Evolutionary conservation across 768 basidiomycete genomes (phyloP), one percentile per base, ranked within the genome.

Genomic region (Serendipita indica): DNA sequence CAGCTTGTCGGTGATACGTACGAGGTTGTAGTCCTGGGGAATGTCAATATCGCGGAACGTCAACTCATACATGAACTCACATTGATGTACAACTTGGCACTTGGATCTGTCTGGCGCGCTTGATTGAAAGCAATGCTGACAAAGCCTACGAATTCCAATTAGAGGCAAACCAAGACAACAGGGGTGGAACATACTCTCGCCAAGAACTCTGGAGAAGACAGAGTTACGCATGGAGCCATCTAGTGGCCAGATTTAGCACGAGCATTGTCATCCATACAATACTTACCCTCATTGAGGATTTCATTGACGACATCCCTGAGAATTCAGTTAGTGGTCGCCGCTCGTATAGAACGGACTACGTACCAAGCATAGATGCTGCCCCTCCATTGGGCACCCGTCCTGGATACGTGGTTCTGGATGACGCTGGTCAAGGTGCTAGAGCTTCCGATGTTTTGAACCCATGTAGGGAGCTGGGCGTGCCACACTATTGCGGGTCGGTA

Each of bases 221-320:
- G 73, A 73, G 34, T 69, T 72, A 28, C 74, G 72, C 56, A 77
- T 63, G 57, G 69, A 70, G 43, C 77, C 77, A 37, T 37, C 35
- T 54, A 28, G n/a, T 25, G 27, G 41, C 27, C n/a, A 37, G 35
- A 37, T 10, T 37, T 10, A n/a, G n/a, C 10, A 37, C 10, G 35
- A 10, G 10, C n/a, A n/a, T 10, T 10, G 35, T 10, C 10, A n/a
- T 10, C n/a, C n/a, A 37, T 10, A 37, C n/a, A 37, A 37, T n/a
- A n/a, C 35, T 10, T 10, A 37, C 35, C 73, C 60, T 78, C 77
- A 67, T 77, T 77, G 64, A 79, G 71, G 58, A 75, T 75, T 66
- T 78, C 77, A 62, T 66, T 68, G 43, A 66, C 58, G 41, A 65
- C 60, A 39, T 65, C 61, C 57, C 46, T 39, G n/a, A n/a, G n/a